Base-by-base conservation (phyloP, 495 filamentous ascomycete genomes). In the Penicillium soppii region DNA sequence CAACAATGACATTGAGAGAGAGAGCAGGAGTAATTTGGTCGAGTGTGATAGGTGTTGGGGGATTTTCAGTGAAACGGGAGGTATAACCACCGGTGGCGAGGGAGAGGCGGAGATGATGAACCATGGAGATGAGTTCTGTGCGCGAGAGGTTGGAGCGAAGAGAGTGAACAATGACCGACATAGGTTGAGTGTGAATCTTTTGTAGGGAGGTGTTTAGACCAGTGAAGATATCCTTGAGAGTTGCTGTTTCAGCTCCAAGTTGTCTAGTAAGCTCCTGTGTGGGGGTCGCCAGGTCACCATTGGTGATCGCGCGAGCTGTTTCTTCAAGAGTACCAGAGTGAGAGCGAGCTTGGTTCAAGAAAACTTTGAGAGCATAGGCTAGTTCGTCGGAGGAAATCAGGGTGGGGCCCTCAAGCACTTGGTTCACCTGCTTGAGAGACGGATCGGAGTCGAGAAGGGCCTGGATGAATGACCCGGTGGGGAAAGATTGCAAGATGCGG, bases 21-120 rank as follows among this genome's bases (percentile, higher is more conserved):
- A 62, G 83, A 58, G 46, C 64, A 54, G 43, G 80, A 1, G 74
- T 71, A 4, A 79, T 76, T 21, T 75, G 65, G 43, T 82, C 80
- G 10, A 79, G 70, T 22, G 79, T 76, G 42, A 73, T 63, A 3
- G 74, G 70, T 13, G 69, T 70, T 26, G 74, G 73, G 5, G 74
- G 69, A 47, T 67, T 67, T 56, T 74, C 71, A 52, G 67, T 72
- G 62, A 72, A 73, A 19, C 71, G 69, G 30, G 68, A 67, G 35
- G 71, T 71, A 57, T 72, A 66, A 41, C 73, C 73, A 43, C 71
- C 72, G 17, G 69, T 72, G 29, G 73, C 73, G 47, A 78, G 75
- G 59, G 89, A 91, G 17, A 82, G 78, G 13, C 85, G 82, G 17
- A 96, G 80, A 3, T 92, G 77, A 49, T 89, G 81, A 57, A 95